Evolutionary conservation across 2,329 filamentous ascomycete genomes (phyloP), one percentile per base, ranked within the genome.

Genomic region (Cytospora leucostoma): DNA sequence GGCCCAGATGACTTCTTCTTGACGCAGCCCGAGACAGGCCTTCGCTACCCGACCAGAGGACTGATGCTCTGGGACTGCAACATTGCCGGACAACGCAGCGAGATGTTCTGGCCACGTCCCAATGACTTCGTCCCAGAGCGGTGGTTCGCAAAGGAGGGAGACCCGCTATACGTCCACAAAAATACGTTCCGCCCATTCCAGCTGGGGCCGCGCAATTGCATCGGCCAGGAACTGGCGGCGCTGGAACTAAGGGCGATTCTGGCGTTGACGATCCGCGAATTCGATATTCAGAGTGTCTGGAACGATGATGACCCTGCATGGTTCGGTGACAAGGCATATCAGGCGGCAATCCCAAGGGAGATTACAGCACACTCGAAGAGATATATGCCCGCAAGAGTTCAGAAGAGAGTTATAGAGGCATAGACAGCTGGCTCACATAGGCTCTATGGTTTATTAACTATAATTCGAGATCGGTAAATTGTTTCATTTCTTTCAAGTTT

Each of bases 71-170:
- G 65, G 13, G 56, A 60, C 33, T 64, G 68, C 44, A 65, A 56
- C 52, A 59, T 69, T 51, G 59, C 67, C 56, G 64, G 74, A 32
- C 74, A 78, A 38, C 68, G 71, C 13, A 69, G 73, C 55, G 67
- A 71, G 1, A 65, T 67, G 7, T 70, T 76, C 67, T 82, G 77
- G 75, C 73, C 73, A 0, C 69, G 76, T 2, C 72, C 75, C 1
- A 61, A 70, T 12, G 67, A 70, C 10, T 81, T 81, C 68, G 63
- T 77, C 2, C 79, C 80, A 0, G 78, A 80, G 50, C 74, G 80
- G 8, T 82, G 77, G 72, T 68, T 79, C 15, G 68, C 68, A 33
- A 59, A 21, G 34, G 61, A 64, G 44, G 67, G 65, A 27, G 19
- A 70, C 68, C 53, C 66, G 65, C 49, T 69, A 50, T 62, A 75